Percentiles rank a stretch among this genome's conserved stretches.
phyloP scores from a whole-genome alignment of 1,284 basidiomycete species.

The Singerocomus inundabilis region DNA sequence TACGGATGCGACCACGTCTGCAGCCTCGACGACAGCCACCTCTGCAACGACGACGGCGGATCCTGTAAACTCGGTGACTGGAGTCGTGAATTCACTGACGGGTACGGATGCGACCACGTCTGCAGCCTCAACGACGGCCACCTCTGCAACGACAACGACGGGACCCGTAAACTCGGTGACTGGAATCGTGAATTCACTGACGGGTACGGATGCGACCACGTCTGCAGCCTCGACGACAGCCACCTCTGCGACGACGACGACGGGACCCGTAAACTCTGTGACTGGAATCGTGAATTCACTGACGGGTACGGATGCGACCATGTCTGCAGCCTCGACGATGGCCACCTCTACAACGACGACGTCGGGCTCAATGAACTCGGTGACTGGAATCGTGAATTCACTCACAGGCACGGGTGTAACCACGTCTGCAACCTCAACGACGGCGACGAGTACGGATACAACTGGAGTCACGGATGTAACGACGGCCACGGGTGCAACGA shows the following conservation, averaged over 20 bases:
- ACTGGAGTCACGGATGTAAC: too few species aligned
- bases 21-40: neutral
- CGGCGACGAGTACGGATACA: too few species aligned
- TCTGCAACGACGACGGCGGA: neutral
- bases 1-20: too few species aligned
- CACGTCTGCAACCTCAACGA: neutral
- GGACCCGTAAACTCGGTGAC: too few species aligned
- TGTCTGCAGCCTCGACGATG: too few species aligned
- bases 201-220: neutral
- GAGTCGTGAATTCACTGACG: neutral
- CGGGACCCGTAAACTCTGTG: too few species aligned
- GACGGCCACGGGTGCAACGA: neutral
- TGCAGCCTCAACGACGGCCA: too few species aligned
- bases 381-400: neutral
- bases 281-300: too few species aligned
- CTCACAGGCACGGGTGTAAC: conserved; percentile 1
- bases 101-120: neutral
- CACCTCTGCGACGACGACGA: neutral
- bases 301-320: too few species aligned
- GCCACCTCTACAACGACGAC: too few species aligned
- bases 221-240: neutral
- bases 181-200: neutral
- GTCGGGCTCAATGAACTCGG: neutral
- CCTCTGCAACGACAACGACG: neutral
- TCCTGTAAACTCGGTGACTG: neutral